Evolutionary conservation across 1,284 basidiomycete genomes (phyloP).

Genomic region (Flammula alnicola): DNA sequence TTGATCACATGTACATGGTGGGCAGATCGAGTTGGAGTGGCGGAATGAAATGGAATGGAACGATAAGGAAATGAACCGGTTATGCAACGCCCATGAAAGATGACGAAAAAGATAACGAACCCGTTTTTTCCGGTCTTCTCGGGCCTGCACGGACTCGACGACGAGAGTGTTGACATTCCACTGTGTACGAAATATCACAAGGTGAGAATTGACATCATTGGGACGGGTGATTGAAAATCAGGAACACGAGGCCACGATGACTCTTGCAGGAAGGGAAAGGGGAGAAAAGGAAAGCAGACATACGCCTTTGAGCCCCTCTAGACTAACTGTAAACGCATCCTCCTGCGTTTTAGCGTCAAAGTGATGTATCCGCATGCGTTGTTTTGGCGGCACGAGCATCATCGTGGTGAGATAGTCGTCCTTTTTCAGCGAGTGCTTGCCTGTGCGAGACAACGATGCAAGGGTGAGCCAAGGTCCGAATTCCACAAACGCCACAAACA

Average conservation of each 20-base stretch:
- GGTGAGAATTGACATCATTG: slow-evolving; percentile 24
- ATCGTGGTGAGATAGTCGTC: slow-evolving; percentile 71
- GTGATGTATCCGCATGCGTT: slow-evolving; percentile 62
- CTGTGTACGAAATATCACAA: slow-evolving; percentile 40
- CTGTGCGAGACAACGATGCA: slow-evolving; percentile 36
- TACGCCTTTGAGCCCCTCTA: slow-evolving; percentile 78
- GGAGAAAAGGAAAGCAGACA: slow-evolving; percentile 37
- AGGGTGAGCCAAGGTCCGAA: slow-evolving; percentile 10
- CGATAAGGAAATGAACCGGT: slow-evolving; percentile 16
- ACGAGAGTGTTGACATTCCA: slow-evolving; percentile 72
- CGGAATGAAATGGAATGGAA: slow-evolving; percentile 5
- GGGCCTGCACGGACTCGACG: slow-evolving; percentile 72
- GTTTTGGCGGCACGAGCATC: slow-evolving; percentile 74
- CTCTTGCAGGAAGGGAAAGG: slow-evolving; percentile 19
- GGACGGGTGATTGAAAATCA: slow-evolving; percentile 7
- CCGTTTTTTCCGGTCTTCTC: slow-evolving; percentile 79
- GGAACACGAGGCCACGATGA: slow-evolving; percentile 12
- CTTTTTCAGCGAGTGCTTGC: slow-evolving; percentile 83
- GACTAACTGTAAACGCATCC: slow-evolving; percentile 73
- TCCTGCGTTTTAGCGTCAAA: slow-evolving; percentile 71
- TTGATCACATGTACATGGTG: slow-evolving; percentile 1
- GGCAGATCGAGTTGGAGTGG: slow-evolving; percentile 2
- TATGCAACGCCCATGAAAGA: slow-evolving; percentile 1
- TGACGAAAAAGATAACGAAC: slow-evolving; percentile 44
- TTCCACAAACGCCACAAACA: neutral